These are phyloP conservation scores for Solanum chaucha DNA, from an alignment of 257 asterid species.

Conservation along the genomic window DNA sequence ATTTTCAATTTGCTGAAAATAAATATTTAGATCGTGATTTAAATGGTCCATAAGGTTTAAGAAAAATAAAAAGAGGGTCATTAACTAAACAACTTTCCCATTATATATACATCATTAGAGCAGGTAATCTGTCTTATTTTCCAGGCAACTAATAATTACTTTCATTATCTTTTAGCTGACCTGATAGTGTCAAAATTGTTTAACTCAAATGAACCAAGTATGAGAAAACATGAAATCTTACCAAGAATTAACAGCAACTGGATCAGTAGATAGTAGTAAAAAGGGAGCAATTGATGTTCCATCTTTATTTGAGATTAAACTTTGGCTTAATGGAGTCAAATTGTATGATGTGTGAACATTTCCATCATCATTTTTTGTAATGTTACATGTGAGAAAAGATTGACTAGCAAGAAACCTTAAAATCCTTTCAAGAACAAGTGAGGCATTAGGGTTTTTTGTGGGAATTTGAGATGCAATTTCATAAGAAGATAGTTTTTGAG, in stretches of 20 bases:
- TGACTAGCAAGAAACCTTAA: slow-evolving; percentile 4
- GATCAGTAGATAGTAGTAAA: background rate
- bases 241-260: background rate
- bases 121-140: no score
- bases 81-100: background rate
- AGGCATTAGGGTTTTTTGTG: background rate
- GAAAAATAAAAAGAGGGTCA: background rate
- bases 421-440: slow-evolving; percentile 1
- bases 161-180: background rate
- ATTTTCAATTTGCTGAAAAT: background rate
- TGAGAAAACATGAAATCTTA: background rate
- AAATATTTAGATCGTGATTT: background rate
- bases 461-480: no score
- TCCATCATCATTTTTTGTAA: background rate
- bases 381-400: background rate
- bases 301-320: background rate
- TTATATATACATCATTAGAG: background rate
- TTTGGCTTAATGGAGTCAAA: background rate
- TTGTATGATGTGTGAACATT: background rate
- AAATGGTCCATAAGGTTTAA: background rate
- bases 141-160: no score
- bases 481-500: no score
- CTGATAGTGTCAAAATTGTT: background rate
- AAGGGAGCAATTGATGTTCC: background rate
- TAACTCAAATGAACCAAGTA: background rate